Evolutionary conservation across 1,284 basidiomycete species (phyloP).

Genomic region (Testicularia cyperi): DNA sequence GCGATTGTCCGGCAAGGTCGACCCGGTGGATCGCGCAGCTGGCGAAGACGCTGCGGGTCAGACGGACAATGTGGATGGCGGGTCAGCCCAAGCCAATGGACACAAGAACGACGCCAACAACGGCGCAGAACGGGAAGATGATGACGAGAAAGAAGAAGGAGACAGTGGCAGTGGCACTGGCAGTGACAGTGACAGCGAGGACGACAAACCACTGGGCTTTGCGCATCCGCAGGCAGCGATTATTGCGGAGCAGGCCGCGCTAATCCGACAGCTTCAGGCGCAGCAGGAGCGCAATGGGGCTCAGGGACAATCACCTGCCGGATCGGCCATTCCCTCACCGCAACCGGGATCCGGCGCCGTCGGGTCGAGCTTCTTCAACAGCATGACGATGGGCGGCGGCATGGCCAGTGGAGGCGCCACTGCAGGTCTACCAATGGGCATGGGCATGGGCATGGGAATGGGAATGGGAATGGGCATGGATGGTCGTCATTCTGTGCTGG

Average conservation of each 20-base stretch:
- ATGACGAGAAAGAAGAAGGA: constrained; percentile 16
- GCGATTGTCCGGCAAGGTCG: too few relatives aligned
- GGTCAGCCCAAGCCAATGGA: neutral
- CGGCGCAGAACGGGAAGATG: constrained; percentile 2
- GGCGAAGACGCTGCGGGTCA: too few relatives aligned
- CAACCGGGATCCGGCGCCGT: neutral
- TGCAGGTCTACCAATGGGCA: constrained; percentile 15
- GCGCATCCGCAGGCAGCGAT: constrained; percentile 56
- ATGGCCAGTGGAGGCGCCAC: constrained; percentile 7
- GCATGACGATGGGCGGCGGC: constrained; percentile 4
- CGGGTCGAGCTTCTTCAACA: neutral
- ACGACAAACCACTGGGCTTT: constrained; percentile 47
- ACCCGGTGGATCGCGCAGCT: too few relatives aligned
- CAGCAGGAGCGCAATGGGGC: constrained; percentile 28
- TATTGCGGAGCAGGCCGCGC: constrained; percentile 56
- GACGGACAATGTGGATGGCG: too few relatives aligned
- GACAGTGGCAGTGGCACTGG: too few relatives aligned
- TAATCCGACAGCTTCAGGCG: constrained; percentile 48
- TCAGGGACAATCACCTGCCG: constrained; percentile 7
- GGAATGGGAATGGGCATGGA: neutral
- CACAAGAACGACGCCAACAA: constrained; percentile 1
- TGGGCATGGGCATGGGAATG: constrained; percentile 7
- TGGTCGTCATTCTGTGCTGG: too few relatives aligned
- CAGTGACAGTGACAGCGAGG: constrained; percentile 40
- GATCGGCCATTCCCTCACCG: constrained; percentile 13